A percentile compares a stretch with the other conserved stretches of the same genome.
phyloP scores from a whole-genome alignment of 75 land plant species.

The Pinus tabuliformis region DNA sequence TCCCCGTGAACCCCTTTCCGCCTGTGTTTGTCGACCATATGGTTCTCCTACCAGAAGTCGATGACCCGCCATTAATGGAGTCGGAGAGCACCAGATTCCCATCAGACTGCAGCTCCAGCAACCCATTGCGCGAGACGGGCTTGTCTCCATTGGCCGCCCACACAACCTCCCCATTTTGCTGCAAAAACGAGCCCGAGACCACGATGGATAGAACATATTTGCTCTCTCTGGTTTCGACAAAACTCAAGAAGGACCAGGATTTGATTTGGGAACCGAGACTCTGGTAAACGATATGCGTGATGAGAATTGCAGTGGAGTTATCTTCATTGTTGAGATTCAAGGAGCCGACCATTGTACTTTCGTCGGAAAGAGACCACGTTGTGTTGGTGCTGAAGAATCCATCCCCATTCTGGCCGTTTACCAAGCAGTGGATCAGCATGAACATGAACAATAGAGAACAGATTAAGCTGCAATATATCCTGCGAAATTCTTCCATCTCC shows the following conservation, averaged over 20 bases:
- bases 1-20: slow-evolving; percentile 7
- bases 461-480: too few species aligned
- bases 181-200: not conserved
- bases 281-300: not conserved
- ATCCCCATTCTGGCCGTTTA: not conserved
- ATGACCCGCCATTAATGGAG: not conserved
- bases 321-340: not conserved
- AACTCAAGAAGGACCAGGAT: not conserved
- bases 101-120: not conserved
- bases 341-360: not conserved
- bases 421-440: too few species aligned
- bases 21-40: slow-evolving; percentile 24
- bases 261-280: not conserved
- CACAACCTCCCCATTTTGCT: slow-evolving; percentile 4
- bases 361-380: not conserved
- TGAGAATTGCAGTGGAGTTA: not conserved
- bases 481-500: too few species aligned
- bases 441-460: too few species aligned
- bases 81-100: slow-evolving; percentile 7
- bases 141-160: slow-evolving; percentile 9
- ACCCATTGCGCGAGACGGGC: not conserved
- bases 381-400: slow-evolving; percentile 1
- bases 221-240: not conserved
- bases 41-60: not conserved
- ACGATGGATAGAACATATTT: not conserved